Base-by-base conservation (phyloP, 306 rosid species). In the Vigna unguiculata region DNA sequence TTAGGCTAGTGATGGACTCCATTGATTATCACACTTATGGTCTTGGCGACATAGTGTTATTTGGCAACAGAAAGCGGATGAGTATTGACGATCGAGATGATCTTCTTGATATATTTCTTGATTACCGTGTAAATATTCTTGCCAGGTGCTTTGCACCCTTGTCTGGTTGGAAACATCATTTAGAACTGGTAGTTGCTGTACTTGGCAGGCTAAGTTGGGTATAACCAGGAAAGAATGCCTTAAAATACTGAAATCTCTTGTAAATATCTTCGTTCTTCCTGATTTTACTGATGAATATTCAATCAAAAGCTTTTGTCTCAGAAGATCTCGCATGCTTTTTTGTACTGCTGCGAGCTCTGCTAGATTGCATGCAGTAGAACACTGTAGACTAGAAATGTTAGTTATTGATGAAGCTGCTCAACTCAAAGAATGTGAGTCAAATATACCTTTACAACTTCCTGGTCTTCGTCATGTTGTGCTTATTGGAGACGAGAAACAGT, bases 321-420 rank as follows among this genome's bases (percentile, higher is more conserved):
- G 19, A 75, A 78, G 75, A 49, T 80, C 78, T 12, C 80, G 82
- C 71, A 69, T 86, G 80, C 19, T 86, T 48, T 78, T 83, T 74
- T 86, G 87, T 69, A 83, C 87, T 36, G 76, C 62, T 36, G 75
- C 90, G 65, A 86, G 82, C 62, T 83, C 87, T 24, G 71, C 78
- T 49, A 83, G 68, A 59, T 40, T 86, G 85, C 71, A 81, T 32
- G 43, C 10, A 7, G 71, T 78, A 75, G 78, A 45, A 49, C 55
- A 66, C 45, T 64, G 54, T 52, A 78, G 84, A 22, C 54, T 83
- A 45, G 82, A 83, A 60, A 22, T 81, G 76, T 78, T 83, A 47
- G 69, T 86, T 69, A 62, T 86, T 51, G 90, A 86, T 77, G 89
- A 86, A 80, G 89, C 83, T 14, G 89, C 87, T 46, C 85, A 80